Evolutionary conservation across 768 basidiomycete species (phyloP).

Genomic region (Vararia minispora): DNA sequence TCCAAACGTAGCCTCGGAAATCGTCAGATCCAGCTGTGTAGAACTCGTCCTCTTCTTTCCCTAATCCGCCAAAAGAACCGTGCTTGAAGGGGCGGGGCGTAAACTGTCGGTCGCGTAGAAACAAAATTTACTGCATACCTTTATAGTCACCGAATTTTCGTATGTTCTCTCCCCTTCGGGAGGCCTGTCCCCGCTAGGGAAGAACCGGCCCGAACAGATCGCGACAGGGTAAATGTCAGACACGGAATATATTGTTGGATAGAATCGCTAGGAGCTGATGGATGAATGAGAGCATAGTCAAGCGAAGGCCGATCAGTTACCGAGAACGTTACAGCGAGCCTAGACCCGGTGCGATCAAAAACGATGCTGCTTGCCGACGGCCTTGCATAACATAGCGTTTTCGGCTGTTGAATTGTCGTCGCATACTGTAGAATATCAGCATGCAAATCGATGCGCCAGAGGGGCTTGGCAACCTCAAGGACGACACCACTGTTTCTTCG

Average conservation of each 20-base stretch:
- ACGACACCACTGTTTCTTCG: conserved; percentile 44
- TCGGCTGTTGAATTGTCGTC: conserved; percentile 33
- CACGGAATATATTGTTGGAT: conserved; percentile 59
- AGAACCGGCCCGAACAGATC: conserved; percentile 46
- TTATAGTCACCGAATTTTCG: conserved; percentile 68
- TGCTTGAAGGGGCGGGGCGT: conserved; percentile 32
- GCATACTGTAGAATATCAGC: conserved; percentile 25
- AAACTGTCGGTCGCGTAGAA: not conserved
- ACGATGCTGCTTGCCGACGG: conserved; percentile 60
- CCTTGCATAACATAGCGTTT: conserved; percentile 29
- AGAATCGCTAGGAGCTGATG: conserved; percentile 37
- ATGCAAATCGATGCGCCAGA: conserved; percentile 7
- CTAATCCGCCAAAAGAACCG: conserved; percentile 61
- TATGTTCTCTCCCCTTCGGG: conserved; percentile 41
- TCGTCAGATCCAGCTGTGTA: conserved; percentile 78
- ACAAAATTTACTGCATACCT: conserved; percentile 29
- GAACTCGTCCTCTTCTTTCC: conserved; percentile 39
- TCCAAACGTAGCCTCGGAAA: conserved; percentile 73
- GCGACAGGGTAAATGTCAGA: conserved; percentile 63
- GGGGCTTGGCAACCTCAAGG: conserved; percentile 26
- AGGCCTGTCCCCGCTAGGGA: conserved; percentile 43
- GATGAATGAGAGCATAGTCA: conserved; percentile 1
- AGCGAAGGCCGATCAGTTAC: conserved; percentile 26
- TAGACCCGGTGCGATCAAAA: conserved; percentile 48
- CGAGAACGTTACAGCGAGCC: conserved; percentile 54